Base-by-base conservation (phyloP, 495 filamentous ascomycete genomes). In the Aspergillus nidulans region DNA sequence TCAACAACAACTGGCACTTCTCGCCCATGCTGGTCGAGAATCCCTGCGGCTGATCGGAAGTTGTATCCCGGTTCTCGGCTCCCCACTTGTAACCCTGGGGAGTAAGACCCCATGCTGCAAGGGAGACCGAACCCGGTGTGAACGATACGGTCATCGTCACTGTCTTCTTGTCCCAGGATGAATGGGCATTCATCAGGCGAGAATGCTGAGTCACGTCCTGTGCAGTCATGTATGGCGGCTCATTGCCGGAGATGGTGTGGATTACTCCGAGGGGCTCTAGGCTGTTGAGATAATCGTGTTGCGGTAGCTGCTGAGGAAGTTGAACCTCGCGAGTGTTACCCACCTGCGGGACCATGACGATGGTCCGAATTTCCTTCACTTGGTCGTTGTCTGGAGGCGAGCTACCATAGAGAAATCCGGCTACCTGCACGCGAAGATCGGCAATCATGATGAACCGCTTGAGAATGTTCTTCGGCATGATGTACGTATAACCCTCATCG, bases 401-500 rank as follows among this genome's bases (percentile, higher is more conserved):
- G 54, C 84, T 83, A 63, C 95, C 95, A 67, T 97, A 99, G 10
- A 99, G 80, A 67, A 95, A 99, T 21, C 91, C 95, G 1, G 92
- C 89, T 23, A 97, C 92, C 68, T 99, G 95, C 45, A 96, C 90
- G 21, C 95, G 91, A 28, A 99, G 83, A 78, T 99, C 95, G 43
- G 95, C 88, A 63, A 99, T 95, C 55, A 89, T 91, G 75, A 99
- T 97, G 82, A 99, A 99, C 49, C 90, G 87, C 80, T 95, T 97
- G 64, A 99, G 83, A 53, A 97, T 86, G 69, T 99, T 99, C 81
- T 97, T 97, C 0, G 95, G 95, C 91, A 99, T 96, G 63, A 99
- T 85, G 63, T 95, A 97, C 9, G 91, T 96, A 68, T 87, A 89
- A 50, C 89, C 88, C 50, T 87, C 86, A 61, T 91, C 86, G 28